phyloP scores from a whole-genome alignment of 768 basidiomycete genomes.

The Fistulinella prunicolor region DNA sequence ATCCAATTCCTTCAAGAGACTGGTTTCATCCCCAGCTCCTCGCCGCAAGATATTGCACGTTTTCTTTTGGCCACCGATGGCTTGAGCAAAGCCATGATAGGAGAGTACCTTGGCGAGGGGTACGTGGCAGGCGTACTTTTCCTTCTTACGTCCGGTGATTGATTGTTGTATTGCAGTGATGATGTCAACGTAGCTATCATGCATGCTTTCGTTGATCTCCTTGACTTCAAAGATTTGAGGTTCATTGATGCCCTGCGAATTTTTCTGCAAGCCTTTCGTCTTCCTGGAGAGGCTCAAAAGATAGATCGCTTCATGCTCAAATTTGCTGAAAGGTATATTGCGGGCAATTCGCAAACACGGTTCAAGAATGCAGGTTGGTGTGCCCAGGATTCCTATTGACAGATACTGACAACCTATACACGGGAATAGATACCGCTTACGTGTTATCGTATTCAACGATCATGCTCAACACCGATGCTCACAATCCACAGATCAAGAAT shows the following conservation, averaged over 20 bases:
- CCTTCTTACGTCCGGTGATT: conserved; percentile 4
- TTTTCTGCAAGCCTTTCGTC: conserved; percentile 93
- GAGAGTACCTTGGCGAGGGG: conserved; percentile 98
- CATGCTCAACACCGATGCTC: conserved; percentile 95
- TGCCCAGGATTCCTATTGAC: background rate
- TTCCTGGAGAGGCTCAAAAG: conserved; percentile 97
- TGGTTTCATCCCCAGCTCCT: conserved; percentile 75
- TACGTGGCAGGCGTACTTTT: conserved; percentile 37
- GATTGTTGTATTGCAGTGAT: conserved; percentile 58
- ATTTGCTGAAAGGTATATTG: conserved; percentile 96
- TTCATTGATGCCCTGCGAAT: conserved; percentile 89
- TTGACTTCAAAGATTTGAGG: conserved; percentile 77
- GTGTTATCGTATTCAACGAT: conserved; percentile 94
- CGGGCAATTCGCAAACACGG: conserved; percentile 74
- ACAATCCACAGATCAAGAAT: conserved; percentile 91
- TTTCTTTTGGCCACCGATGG: conserved; percentile 91
- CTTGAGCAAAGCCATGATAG: conserved; percentile 92
- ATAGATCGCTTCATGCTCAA: conserved; percentile 99
- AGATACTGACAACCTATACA: conserved; percentile 7
- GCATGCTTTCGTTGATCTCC: conserved; percentile 94
- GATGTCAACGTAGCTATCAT: conserved; percentile 88
- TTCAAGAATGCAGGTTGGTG: conserved; percentile 91
- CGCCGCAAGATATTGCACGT: conserved; percentile 74
- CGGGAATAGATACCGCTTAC: conserved; percentile 76
- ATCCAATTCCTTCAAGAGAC: conserved; percentile 84